Base-by-base conservation (phyloP, 306 rosid species). In the Canavalia gladiata region DNA sequence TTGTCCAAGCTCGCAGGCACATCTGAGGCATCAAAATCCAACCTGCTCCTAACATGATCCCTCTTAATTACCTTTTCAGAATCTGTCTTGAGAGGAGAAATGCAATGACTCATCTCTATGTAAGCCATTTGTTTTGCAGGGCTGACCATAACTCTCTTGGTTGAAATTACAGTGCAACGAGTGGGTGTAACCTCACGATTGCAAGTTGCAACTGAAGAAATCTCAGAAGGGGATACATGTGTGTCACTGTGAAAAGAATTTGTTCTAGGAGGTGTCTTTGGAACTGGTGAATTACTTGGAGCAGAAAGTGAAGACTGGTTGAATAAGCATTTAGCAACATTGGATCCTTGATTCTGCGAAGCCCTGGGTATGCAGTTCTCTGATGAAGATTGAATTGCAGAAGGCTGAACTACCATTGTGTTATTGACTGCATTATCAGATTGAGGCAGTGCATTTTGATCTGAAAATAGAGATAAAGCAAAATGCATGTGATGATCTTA, bases 91-190 rank as follows among this genome's bases (percentile, higher is more conserved):
- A 82, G 71, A 41, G 97, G 98, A 41, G 96, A 88, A 79, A 87
- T 88, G 79, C 92, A 87, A 45, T 83, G 95, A 83, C 92, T 91
- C 30, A 87, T 90, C 82, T 92, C 94, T 76, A 91, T 87, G 86
- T 86, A 84, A 74, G 90, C 87, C 65, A 89, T 79, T 81, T 95
- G 91, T 64, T 91, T 86, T 50, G 85, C 82, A 56, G 98, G 98
- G 58, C 94, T 92, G n/a, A 91, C 89, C 65, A 90, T 91, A 68
- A 95, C 97, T 78, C 97, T 91, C 86, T 91, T 95, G 50, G 95
- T 90, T 50, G 98, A 88, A 76, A 92, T 90, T 62, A 92, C 92
- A 56, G 95, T 88, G 87, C 95, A 91, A 51, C 91, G 76, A 29
- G 83, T 79, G 0, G 97, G 88, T 5, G 85, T 78, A 42, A 76